A percentile compares a stretch with the other conserved stretches of the same genome.
Conservation (phyloP, 2,329 filamentous ascomycete species). For the Mycogone perniciosa region DNA sequence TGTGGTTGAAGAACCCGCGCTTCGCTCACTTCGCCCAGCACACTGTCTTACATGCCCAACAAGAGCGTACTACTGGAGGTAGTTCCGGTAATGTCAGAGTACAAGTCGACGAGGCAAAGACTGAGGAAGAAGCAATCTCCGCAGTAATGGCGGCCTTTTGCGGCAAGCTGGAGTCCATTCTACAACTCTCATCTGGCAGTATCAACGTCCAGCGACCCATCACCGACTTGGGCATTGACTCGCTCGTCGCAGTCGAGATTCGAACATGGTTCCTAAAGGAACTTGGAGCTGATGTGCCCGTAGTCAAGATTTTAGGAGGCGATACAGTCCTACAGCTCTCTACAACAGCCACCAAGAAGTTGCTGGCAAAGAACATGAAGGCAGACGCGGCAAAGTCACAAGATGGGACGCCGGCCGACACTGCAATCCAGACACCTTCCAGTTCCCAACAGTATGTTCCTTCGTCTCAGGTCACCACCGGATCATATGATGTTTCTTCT, state of each 20-base stretch:
- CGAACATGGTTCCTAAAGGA: constrained; percentile 43
- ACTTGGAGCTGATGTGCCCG: constrained; percentile 36
- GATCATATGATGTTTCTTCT: too few relatives aligned
- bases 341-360: too few relatives aligned
- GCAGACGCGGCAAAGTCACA: too few relatives aligned
- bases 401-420: too few relatives aligned
- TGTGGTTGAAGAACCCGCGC: constrained; percentile 23
- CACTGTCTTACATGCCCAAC: not conserved
- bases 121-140: not conserved
- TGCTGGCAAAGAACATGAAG: too few relatives aligned
- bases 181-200: constrained; percentile 12
- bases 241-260: constrained; percentile 28
- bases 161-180: constrained; percentile 16
- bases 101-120: constrained; percentile 28
- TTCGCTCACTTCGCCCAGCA: constrained; percentile 16
- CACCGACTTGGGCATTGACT: constrained; percentile 25
- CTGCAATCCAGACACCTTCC: too few relatives aligned
- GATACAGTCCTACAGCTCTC: not conserved
- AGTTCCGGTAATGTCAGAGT: too few relatives aligned
- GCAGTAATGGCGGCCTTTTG: constrained; percentile 8
- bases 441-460: too few relatives aligned
- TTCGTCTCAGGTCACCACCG: too few relatives aligned
- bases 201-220: constrained; percentile 11
- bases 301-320: constrained; percentile 34
- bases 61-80: too few relatives aligned